Evolutionary conservation across 805 yeast species (phyloP).

Genomic region (Kazachstania martiniae): DNA sequence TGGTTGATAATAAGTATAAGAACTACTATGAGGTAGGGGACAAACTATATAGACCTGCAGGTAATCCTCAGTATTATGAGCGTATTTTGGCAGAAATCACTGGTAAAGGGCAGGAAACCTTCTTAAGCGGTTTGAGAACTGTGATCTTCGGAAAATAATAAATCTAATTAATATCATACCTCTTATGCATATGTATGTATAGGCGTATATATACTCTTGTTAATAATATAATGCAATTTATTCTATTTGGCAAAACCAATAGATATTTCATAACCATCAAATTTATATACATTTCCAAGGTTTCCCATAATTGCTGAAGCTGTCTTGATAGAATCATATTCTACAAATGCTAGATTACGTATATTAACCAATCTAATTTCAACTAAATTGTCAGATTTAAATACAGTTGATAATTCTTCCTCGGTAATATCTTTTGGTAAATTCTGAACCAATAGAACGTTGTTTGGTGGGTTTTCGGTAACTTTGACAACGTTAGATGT

Average conservation of each 20-base stretch:
- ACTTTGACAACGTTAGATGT: too few species aligned
- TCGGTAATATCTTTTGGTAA: conserved; percentile 37
- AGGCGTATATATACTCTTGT: conserved; percentile 6
- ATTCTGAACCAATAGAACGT: conserved; percentile 54
- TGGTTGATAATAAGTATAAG: conserved; percentile 50
- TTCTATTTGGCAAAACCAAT: conserved; percentile 24
- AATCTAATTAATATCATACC: too few species aligned
- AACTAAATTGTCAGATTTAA: conserved; percentile 48
- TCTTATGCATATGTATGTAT: not conserved
- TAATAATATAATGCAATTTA: not conserved
- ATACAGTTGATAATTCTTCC: conserved; percentile 35
- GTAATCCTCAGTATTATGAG: conserved; percentile 70
- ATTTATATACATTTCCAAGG: conserved; percentile 9
- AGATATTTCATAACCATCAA: conserved; percentile 7
- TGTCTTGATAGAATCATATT: conserved; percentile 46
- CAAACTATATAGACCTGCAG: conserved; percentile 66
- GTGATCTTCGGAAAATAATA: conserved; percentile 61
- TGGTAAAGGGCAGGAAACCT: conserved; percentile 59
- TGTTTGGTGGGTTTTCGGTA: conserved; percentile 51
- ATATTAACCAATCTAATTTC: conserved; percentile 58
- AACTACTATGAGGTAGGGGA: conserved; percentile 55
- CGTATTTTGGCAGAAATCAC: conserved; percentile 59
- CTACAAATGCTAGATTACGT: conserved; percentile 69
- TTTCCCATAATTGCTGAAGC: conserved; percentile 29
- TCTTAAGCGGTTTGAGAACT: conserved; percentile 57